Percentiles rank a stretch among this genome's conserved stretches.
Conservation (phyloP, 2,329 filamentous ascomycete genomes). For the Hypoxylon sp. region DNA sequence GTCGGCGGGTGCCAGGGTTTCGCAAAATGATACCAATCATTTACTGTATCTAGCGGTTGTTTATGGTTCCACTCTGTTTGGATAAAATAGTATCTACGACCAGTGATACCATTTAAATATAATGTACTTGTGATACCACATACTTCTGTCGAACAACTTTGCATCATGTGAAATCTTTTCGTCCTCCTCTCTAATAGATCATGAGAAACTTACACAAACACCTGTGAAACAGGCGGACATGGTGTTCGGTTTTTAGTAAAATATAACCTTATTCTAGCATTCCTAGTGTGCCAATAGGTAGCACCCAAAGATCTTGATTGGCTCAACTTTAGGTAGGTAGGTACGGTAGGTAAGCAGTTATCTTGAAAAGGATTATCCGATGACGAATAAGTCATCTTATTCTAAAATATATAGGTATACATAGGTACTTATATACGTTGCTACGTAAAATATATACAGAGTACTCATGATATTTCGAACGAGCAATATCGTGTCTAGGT, state of each 20-base stretch:
- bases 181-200: background rate
- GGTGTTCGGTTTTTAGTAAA: background rate
- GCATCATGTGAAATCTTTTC: background rate
- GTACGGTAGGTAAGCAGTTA: too few species aligned
- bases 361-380: background rate
- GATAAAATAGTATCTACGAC: background rate
- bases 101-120: conserved; percentile 18
- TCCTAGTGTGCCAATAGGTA: background rate
- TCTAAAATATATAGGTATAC: background rate
- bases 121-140: conserved; percentile 22
- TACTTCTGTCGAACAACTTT: background rate
- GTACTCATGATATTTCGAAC: background rate
- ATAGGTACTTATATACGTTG: background rate
- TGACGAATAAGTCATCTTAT: background rate
- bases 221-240: background rate
- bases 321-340: too few species aligned
- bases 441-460: conserved; percentile 1
- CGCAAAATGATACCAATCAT: conserved; percentile 14
- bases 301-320: background rate
- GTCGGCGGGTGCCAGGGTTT: conserved; percentile 14
- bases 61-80: conserved; percentile 5
- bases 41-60: conserved; percentile 3
- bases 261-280: background rate
- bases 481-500: background rate
- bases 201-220: background rate